Conservation (phyloP, 495 filamentous ascomycete species). For the Penicillium mononematosum region DNA sequence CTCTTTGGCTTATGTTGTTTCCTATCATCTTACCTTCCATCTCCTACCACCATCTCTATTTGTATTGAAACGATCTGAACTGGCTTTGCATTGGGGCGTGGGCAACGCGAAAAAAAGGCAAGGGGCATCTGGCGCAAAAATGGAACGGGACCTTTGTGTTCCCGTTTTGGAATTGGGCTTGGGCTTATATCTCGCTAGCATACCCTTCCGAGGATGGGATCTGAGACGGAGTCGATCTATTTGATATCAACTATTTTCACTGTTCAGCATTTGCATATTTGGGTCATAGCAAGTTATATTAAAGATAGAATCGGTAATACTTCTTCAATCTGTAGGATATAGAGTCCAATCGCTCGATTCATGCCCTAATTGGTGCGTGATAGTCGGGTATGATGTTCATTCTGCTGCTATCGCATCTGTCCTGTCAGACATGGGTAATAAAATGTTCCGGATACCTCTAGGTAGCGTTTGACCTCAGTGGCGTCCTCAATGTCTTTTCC, state of each 20-base stretch:
- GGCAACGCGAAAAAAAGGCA: not conserved
- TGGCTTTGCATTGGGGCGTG: conserved; percentile 8
- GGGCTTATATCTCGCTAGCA: not conserved
- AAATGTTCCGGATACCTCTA: not conserved
- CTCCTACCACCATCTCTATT: not conserved
- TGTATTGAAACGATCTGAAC: not conserved
- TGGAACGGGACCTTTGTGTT: not conserved
- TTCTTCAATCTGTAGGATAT: not conserved
- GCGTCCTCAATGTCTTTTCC: not conserved
- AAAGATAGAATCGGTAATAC: not conserved
- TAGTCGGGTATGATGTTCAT: not conserved
- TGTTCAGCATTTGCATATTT: not conserved
- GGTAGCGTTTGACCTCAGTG: not conserved
- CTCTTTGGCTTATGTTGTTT: not conserved
- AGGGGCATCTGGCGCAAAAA: conserved; percentile 3
- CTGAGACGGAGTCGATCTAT: not conserved
- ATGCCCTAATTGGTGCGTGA: not conserved
- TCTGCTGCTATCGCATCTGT: not conserved
- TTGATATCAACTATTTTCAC: not conserved
- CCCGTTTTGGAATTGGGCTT: conserved; percentile 4
- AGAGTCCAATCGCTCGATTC: not conserved
- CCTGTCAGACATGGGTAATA: not conserved
- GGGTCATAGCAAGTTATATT: not conserved
- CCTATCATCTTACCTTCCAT: not conserved
- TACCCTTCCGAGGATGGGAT: not conserved